A percentile compares a stretch with the other conserved stretches of the same genome.
These are phyloP conservation scores for Boeremia lycopersici DNA, from an alignment of 2,329 filamentous ascomycete genomes.

Conservation along the genomic window DNA sequence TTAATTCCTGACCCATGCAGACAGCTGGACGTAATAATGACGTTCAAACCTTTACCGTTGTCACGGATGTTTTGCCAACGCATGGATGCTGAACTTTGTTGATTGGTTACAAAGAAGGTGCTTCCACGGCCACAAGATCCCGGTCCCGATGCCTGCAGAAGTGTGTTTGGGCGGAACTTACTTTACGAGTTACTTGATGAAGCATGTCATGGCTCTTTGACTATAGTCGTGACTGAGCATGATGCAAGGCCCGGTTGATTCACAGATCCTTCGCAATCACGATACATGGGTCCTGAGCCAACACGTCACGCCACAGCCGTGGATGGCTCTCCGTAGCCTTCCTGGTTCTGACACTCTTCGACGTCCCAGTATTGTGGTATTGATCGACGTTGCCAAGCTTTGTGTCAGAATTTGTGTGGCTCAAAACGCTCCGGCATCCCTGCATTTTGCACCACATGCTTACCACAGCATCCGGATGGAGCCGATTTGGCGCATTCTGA, in stretches of 20 bases:
- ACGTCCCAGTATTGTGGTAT: not conserved
- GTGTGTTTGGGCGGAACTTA: not conserved
- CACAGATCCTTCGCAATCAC: not conserved
- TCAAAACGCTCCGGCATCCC: not conserved
- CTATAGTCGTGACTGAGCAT: not conserved
- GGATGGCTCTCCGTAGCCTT: not conserved
- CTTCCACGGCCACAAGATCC: not conserved
- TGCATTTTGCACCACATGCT: not conserved
- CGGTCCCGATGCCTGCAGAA: not conserved
- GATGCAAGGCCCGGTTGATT: not conserved
- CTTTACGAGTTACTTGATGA: not conserved
- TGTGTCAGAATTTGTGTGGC: not conserved
- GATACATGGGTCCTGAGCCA: not conserved
- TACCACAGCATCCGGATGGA: slow-evolving; percentile 2
- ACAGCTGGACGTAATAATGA: not conserved
- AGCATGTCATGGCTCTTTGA: not conserved
- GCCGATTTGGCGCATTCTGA: slow-evolving; percentile 1
- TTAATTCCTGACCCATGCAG: not conserved
- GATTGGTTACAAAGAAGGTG: not conserved
- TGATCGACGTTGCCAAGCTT: slow-evolving; percentile 3
- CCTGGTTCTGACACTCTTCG: not conserved
- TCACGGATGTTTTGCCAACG: not conserved
- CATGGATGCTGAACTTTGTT: not conserved
- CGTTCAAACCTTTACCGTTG: not conserved
- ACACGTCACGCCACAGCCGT: not conserved